Conservation (phyloP, 192 early-diverging fungal genomes). For the Umbelopsis isabellina region DNA sequence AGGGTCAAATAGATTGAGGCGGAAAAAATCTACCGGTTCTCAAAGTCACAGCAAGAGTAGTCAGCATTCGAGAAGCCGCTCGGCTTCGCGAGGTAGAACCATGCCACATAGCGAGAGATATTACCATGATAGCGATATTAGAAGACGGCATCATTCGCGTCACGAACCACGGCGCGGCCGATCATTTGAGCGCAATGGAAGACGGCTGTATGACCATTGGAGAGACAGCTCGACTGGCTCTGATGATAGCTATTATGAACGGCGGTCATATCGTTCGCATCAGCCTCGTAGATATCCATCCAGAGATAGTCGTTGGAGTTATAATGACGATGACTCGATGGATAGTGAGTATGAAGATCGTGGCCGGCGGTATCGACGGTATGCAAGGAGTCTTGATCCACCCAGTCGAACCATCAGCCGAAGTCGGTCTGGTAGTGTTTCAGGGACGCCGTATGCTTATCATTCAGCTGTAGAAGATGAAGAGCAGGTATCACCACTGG, state of each 20-base stretch:
- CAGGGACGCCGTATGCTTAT: neutral
- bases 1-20: neutral
- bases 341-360: conserved; percentile 8
- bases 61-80: neutral
- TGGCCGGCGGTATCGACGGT: neutral
- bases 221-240: neutral
- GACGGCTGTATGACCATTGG: neutral
- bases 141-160: neutral
- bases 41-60: neutral
- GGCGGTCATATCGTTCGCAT: neutral
- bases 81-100: neutral
- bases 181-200: conserved; percentile 6
- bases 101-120: neutral
- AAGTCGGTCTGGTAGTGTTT: neutral
- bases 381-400: conserved; percentile 16
- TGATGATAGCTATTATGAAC: neutral
- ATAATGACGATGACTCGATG: neutral
- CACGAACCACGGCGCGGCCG: neutral
- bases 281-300: neutral
- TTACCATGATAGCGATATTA: neutral
- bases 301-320: neutral
- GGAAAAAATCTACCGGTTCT: neutral
- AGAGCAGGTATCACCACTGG: neutral
- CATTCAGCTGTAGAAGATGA: conserved; percentile 15
- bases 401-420: conserved; percentile 6